Evolutionary conservation across 208 protist species (phyloP), one percentile per base, ranked within the genome.

Genomic region (Crithidia brevicula): DNA sequence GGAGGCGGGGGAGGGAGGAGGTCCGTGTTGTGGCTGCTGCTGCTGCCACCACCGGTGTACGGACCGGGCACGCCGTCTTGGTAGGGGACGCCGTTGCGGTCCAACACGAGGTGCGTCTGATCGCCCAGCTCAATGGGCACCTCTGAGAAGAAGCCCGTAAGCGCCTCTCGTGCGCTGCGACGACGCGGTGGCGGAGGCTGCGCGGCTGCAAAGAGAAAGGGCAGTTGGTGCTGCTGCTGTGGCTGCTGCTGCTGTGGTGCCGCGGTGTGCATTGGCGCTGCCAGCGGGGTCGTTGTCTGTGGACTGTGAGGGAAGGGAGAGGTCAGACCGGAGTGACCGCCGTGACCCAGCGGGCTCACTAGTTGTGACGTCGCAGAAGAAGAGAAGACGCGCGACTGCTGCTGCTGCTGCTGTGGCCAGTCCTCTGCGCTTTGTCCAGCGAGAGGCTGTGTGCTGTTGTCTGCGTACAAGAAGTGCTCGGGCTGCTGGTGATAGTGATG

Each of bases 51-150:
- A 36, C 28, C 50, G 6, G 27, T 15, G 13, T 31, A 15, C 16
- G 31, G 5, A n/a, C 31, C 18, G 18, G 42, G 3, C n/a, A 23
- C 1, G 2, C 3, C 20, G n/a, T 23, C 28, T 1, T 52, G 46
- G 47, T 72, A 56, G 0, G 57, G 67, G 0, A 66, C 40, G n/a
- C 67, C 67, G 31, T 73, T 64, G 31, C 67, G 67, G 40, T 73
- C 67, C 8, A 42, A 3, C 38, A 36, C 36, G 30, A 73, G 67
- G 58, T 73, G 67, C 15, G 67, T 73, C 4, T 66, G 67, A n/a
- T 73, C 67, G 16, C 67, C 67, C 15, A 73, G 36, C 20, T 66
- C 47, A 4, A 73, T 73, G 3, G 67, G 30, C 3, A 25, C 67
- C 27, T 52, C 67, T 1, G 67, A 73, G 40, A 60, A 73, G 20